Base-by-base conservation (phyloP, 2,329 filamentous ascomycete species). In the Aspergillus cejpii region DNA sequence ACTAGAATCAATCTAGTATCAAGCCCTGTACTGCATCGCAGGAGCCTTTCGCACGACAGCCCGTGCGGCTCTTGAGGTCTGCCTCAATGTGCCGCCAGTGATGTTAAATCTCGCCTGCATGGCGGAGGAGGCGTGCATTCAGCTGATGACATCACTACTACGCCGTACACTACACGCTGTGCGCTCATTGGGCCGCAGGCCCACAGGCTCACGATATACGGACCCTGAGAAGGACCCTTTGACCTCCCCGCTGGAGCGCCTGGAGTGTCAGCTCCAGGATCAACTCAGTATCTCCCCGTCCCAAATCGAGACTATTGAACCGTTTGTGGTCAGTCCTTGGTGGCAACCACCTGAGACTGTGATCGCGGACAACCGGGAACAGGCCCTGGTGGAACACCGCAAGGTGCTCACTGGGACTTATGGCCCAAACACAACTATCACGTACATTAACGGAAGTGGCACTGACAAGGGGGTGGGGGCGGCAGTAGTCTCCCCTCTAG, bases 11-110 rank as follows among this genome's bases (percentile, higher is more conserved):
- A 55, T 61, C 29, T 53, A 62, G 29, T 44, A 47, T 37, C 48
- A 54, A 27, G 59, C 58, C 5, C 52, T 57, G 12, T 51, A 59
- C 44, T 52, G 53, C 17, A 60, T 61, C 39, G 56, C 56, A 10
- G 52, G 57, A 14, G 55, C 53, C 12, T 62, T 60, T 33, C 43
- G 47, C 8, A 57, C 51, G 6, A 61, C 55, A 6, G 47, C 53
- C 7, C 33, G 41, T 7, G 26, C 45, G 12, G 44, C 48, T 1
- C 33, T 60, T 23, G 57, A 61, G 21, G 50, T 61, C 10, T 58
- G 59, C 48, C 53, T 56, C 29, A 38, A 62, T 37, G 44, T 62
- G 27, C 48, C 54, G 2, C 56, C 51, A 17, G 34, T 55, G 12
- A 19, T 47, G 43, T 44, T 57, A 20, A 50, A 49, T 23, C 38